These are phyloP conservation scores for Cordyceps fumosorosea DNA, from an alignment of 2,329 filamentous ascomycete genomes.

Conservation along the genomic window DNA sequence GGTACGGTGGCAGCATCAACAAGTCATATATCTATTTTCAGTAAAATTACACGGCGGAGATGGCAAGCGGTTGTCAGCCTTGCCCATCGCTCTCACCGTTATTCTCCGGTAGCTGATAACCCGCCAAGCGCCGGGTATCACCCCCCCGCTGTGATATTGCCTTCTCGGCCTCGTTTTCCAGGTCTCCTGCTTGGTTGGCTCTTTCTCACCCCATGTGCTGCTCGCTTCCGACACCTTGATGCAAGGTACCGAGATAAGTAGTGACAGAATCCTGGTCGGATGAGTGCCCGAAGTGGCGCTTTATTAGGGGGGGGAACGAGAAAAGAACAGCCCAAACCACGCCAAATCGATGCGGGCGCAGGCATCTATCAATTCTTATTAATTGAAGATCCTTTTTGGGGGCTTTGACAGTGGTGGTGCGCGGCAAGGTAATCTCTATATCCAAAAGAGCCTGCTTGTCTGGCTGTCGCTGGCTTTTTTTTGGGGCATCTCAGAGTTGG, in stretches of 20 bases:
- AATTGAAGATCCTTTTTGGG: background rate
- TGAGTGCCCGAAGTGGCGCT: background rate
- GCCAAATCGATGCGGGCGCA: conserved; percentile 1
- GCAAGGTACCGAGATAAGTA: background rate
- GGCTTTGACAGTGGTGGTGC: background rate
- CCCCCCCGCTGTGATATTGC: background rate
- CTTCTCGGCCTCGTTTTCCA: background rate
- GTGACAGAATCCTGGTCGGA: background rate
- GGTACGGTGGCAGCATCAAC: background rate
- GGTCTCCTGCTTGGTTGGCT: background rate
- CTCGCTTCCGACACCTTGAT: background rate
- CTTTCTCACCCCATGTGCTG: background rate
- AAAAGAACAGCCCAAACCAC: background rate
- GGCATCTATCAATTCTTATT: background rate
- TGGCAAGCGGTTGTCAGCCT: background rate
- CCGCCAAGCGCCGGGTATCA: background rate
- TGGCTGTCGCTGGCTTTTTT: background rate
- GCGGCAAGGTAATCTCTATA: background rate
- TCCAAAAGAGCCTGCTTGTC: background rate
- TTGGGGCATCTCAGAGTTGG: no score
- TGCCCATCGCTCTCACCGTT: background rate
- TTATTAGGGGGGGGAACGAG: background rate
- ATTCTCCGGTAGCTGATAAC: background rate
- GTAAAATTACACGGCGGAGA: background rate
- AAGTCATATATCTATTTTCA: background rate